Evolutionary conservation across 2,329 filamentous ascomycete species (phyloP), one percentile per base, ranked within the genome.

Genomic region (Cadophora gregata): DNA sequence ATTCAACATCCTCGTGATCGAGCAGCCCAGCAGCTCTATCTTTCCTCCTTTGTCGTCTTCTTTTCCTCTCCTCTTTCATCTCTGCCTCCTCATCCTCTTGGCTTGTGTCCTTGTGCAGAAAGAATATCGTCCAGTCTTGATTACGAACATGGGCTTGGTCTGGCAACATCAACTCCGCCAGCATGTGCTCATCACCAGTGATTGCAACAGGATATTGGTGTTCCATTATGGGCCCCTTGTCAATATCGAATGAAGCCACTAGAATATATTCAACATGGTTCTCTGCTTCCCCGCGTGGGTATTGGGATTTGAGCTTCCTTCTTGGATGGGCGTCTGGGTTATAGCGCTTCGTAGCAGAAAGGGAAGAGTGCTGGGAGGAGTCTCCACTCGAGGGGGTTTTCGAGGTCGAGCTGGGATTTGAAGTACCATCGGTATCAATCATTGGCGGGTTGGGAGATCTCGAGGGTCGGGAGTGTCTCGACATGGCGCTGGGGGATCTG

Each of bases 51-150:
- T 81, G 83, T 64, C 87, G 83, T 75, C 80, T 79, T 71, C 79
- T 81, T 64, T 78, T 83, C 73, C 85, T 81, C 72, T 84, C 82
- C 74, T 84, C 81, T 71, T 86, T 89, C 47, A 83, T 83, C 73
- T 93, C 90, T 65, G 89, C 86, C 33, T 93, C 91, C 67, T 97
- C 94, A 65, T 95, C 92, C 67, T 92, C 90, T 60, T 90, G 88
- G 67, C 88, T 94, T 3, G 90, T 92, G 78, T 99, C 96, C 78
- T 98, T 98, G 81, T 99, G 96, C 65, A 99, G 79, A 78, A 99
- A 99, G 82, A 99, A 99, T 64, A 98, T 97, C 50, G 96, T 99
- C 96, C 96, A 99, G 78, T 99, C 96, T 80, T 98, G 94, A 76
- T 92, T 95, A 47, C 96, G 88, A 68, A 96, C 89, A 80, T 99